Evolutionary conservation across 2,329 filamentous ascomycete species (phyloP), one percentile per base, ranked within the genome.

Genomic region (Lachnum nothofagi): DNA sequence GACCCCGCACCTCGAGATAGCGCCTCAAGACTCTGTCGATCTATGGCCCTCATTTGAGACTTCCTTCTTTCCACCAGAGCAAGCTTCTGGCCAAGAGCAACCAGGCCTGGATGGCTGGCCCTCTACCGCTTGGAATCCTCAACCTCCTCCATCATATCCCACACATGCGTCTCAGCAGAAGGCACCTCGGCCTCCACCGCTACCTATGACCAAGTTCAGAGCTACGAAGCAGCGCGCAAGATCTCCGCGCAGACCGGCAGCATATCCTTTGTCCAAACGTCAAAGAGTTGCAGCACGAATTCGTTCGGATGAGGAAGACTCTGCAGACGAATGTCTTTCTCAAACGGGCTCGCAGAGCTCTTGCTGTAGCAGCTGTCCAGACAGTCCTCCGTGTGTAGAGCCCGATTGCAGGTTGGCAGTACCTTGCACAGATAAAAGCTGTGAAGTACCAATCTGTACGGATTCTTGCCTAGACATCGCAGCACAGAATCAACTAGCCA

Each of bases 361-460:
- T 46, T 64, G 61, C 44, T 64, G 61, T 39, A 64, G 61, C 14
- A 42, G 43, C 10, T 49, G 46, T 34, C 40, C 40, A 24, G 34
- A 34, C 17, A 42, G 42, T 16, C 31, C 22, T 9, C 50, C 52
- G 23, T 58, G 56, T 38, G 50, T 48, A 22, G 48, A 51, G 19
- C 22, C 44, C 8, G 49, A 55, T 16, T 56, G 55, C 29, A 39
- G 44, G 29, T 24, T 29, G 12, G 37, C 37, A 20, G 46, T 60
- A 17, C 45, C 56, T 43, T 62, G 60, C 37, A 53, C 38, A 38
- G 41, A 49, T 5, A 38, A 51, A 8, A 42, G 49, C 12, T 61
- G 59, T 43, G 55, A 49, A 16, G 46, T 58, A 40, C 48, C 52
- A 8, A 52, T 51, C 19, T 60, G 59, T 38, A 54, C 46, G 5